Conservation (phyloP, 2,329 filamentous ascomycete species). For the Leptographium radiaticola region DNA sequence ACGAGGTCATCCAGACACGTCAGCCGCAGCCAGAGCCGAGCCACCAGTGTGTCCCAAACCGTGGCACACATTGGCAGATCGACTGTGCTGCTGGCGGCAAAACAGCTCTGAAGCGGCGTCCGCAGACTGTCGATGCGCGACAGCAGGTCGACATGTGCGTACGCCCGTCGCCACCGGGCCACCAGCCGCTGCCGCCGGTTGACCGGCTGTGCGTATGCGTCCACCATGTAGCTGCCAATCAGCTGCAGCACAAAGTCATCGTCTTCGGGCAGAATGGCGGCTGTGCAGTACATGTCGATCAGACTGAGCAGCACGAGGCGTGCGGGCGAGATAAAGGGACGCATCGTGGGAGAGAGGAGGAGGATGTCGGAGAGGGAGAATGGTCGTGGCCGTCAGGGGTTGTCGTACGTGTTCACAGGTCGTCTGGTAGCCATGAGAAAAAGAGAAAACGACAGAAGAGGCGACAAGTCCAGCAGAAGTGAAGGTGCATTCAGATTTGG, state of each 20-base stretch:
- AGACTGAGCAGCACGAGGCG: conserved; percentile 75
- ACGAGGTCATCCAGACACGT: conserved; percentile 73
- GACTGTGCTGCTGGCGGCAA: conserved; percentile 41
- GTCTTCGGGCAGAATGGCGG: conserved; percentile 29
- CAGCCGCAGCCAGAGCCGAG: conserved; percentile 63
- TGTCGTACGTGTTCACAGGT: too few relatives aligned
- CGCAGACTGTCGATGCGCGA: conserved; percentile 16
- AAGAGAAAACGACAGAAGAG: too few relatives aligned
- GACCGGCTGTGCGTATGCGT: conserved; percentile 23
- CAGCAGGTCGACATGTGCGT: conserved; percentile 37
- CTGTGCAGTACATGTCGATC: conserved; percentile 67
- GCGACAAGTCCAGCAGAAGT: too few relatives aligned
- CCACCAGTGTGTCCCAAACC: conserved; percentile 77
- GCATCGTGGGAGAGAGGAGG: conserved; percentile 24
- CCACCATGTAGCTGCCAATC: conserved; percentile 31
- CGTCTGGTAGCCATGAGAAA: too few relatives aligned
- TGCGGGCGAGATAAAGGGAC: conserved; percentile 10
- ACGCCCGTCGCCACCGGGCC: conserved; percentile 33
- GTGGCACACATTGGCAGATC: conserved; percentile 26
- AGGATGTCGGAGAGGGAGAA: not conserved
- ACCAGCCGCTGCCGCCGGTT: conserved; percentile 10
- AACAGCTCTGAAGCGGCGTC: conserved; percentile 8
- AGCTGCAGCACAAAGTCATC: conserved; percentile 28
- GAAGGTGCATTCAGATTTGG: too few relatives aligned
- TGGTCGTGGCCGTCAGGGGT: too few relatives aligned